Base-by-base conservation (phyloP, 75 land plant genomes). In the Pseudotsuga menziesii region DNA sequence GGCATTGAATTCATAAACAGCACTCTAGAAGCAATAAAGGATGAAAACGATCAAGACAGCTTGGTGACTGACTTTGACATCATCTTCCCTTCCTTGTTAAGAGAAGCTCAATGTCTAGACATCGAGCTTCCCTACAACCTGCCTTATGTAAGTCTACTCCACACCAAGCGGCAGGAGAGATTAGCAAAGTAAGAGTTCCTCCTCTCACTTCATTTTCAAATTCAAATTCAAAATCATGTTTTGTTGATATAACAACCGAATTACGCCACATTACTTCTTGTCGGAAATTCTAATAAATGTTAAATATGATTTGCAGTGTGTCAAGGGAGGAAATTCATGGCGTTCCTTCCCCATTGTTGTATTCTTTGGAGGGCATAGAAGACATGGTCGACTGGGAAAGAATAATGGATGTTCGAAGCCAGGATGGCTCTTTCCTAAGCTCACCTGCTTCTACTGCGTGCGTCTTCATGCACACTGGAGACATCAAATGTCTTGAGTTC, bases 361-460 rank as follows among this genome's bases (percentile, higher is more conserved):
- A 76, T 26, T 55, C 72, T 5, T 44, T 81, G 29, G 82, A 81
- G 66, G 82, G 32, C 20, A 3, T 76, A 23, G 56, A 66, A 56
- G 82, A 77, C 0, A 29, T 80, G 27, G 61, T 66, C 2, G 41
- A 80, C 17, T 76, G 82, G 82, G 78, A 81, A 5, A 54, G 36
- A 26, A 63, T 81, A 64, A 70, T 81, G 57, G 64, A 77, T 4
- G 36, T 76, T 19, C 58, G 61, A 63, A 57, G 56, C 23, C 11
- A 25, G 7, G 82, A 80, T 57, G 82, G 82, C 1, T 58, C 66
- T 58, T 80, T 80, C 75, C 39, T 80, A 17, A 61, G 72, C 26
- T 75, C 78, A 6, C 79, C 82, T 23, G 48, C 82, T 17, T 27
- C 79, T 58, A 76, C 82, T 17, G 78, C 82, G 0, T 58, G 57